Conservation (phyloP, 2,329 filamentous ascomycete species). For the Trichoderma polysporum region DNA sequence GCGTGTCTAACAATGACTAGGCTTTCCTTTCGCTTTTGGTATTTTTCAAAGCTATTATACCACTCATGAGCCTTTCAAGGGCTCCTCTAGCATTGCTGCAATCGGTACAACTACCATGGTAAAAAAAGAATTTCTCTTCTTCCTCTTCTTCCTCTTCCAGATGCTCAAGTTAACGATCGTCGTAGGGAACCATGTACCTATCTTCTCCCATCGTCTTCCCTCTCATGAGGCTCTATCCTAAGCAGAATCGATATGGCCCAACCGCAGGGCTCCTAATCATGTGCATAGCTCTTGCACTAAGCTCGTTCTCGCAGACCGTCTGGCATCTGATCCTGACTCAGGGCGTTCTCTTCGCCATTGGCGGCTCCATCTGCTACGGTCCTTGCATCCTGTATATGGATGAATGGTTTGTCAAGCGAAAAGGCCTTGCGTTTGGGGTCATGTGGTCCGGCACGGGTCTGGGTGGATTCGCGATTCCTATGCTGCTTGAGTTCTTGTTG, state of each 20-base stretch:
- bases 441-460: slow-evolving; percentile 52
- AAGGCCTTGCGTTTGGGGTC: slow-evolving; percentile 57
- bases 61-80: slow-evolving; percentile 53
- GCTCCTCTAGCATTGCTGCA: slow-evolving; percentile 50
- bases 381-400: slow-evolving; percentile 55
- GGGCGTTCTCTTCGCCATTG: slow-evolving; percentile 56
- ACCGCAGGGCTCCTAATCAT: slow-evolving; percentile 45
- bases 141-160: not conserved
- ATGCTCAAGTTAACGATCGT: not conserved
- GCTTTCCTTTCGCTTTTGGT: slow-evolving; percentile 64
- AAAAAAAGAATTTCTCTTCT: not conserved
- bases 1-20: slow-evolving; percentile 35
- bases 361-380: slow-evolving; percentile 50
- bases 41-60: slow-evolving; percentile 67
- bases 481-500: slow-evolving; percentile 48
- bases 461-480: slow-evolving; percentile 46
- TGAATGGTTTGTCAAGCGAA: slow-evolving; percentile 54
- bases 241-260: slow-evolving; percentile 39
- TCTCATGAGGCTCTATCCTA: slow-evolving; percentile 42
- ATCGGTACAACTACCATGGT: slow-evolving; percentile 61
- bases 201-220: slow-evolving; percentile 46
- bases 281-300: slow-evolving; percentile 47
- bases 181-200: slow-evolving; percentile 50
- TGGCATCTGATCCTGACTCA: slow-evolving; percentile 55
- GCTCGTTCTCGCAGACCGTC: slow-evolving; percentile 49